Evolutionary conservation across 306 rosid species (phyloP).

Genomic region (Dicorynia guianensis): DNA sequence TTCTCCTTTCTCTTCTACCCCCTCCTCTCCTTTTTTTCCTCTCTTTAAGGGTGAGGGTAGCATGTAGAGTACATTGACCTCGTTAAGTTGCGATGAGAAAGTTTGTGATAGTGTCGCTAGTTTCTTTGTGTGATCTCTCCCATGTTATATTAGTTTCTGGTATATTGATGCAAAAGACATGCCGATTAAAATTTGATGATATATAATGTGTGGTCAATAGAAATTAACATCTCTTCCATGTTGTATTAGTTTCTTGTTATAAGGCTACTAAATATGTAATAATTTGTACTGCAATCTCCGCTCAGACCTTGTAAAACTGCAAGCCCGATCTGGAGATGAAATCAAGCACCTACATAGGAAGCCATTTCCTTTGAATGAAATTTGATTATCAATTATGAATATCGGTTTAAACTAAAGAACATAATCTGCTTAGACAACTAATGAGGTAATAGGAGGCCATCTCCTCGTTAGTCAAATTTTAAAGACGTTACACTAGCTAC

Average conservation of each 20-base stretch:
- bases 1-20: conserved; percentile 26
- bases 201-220: conserved; percentile 38
- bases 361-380: not conserved
- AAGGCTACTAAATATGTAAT: not conserved
- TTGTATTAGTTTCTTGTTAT: no score
- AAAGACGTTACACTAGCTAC: not conserved
- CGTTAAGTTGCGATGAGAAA: conserved; percentile 60
- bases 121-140: conserved; percentile 50
- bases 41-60: conserved; percentile 58
- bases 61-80: conserved; percentile 75
- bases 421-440: not conserved
- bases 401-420: not conserved
- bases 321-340: not conserved
- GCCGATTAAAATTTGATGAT: conserved; percentile 46
- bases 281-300: conserved; percentile 10
- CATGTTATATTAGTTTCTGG: conserved; percentile 47
- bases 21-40: not conserved
- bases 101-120: conserved; percentile 61
- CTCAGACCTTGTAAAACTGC: not conserved
- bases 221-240: conserved; percentile 38
- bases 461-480: not conserved
- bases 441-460: not conserved
- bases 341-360: not conserved
- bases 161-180: conserved; percentile 51
- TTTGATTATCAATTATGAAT: not conserved